Evolutionary conservation across 139 green algal genomes (phyloP).

Genomic region (Chlamydomonas sp.): DNA sequence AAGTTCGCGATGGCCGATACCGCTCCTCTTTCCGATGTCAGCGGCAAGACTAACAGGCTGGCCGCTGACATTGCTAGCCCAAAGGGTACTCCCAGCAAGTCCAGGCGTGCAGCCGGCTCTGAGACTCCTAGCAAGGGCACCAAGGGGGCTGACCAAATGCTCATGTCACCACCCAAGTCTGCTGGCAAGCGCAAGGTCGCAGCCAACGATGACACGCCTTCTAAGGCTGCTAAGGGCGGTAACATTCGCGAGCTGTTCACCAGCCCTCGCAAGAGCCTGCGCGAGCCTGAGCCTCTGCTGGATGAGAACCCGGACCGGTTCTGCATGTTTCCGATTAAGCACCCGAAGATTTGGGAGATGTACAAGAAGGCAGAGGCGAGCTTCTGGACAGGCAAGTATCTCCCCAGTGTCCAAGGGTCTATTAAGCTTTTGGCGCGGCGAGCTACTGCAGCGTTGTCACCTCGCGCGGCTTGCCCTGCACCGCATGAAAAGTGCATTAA

Average conservation of each 20-base stretch:
- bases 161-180: too few species aligned
- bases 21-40: too few species aligned
- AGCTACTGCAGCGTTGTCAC: too few species aligned
- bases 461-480: neutral
- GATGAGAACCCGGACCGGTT: constrained; percentile 93
- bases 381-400: constrained; percentile 86
- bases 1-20: too few species aligned
- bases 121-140: neutral
- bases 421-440: too few species aligned
- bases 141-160: neutral
- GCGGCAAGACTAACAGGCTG: too few species aligned
- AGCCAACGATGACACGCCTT: neutral
- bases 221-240: neutral
- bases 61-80: too few species aligned
- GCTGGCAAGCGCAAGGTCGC: neutral
- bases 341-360: constrained; percentile 86
- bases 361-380: constrained; percentile 97
- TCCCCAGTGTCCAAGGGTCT: too few species aligned
- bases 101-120: too few species aligned
- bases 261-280: constrained; percentile 21
- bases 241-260: constrained; percentile 14
- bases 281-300: constrained; percentile 77
- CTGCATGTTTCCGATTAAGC: constrained; percentile 93
- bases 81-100: too few species aligned
- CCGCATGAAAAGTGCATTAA: neutral